These are phyloP conservation scores for Zymoseptoria tritici DNA, from an alignment of 2,329 filamentous ascomycete genomes.

Conservation along the genomic window DNA sequence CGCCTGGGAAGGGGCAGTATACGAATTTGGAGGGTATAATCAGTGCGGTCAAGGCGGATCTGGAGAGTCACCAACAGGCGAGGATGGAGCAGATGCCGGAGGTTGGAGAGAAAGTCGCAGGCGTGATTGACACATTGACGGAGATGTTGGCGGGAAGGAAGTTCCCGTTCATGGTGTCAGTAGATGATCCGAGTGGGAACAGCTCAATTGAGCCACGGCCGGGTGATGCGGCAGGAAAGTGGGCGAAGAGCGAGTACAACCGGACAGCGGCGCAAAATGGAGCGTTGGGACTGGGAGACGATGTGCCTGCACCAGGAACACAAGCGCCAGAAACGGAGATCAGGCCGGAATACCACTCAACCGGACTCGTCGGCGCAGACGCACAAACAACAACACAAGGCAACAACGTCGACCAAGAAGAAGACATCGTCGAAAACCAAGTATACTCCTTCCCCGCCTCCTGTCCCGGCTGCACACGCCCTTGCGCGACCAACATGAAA, in stretches of 20 bases:
- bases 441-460: constrained; percentile 88
- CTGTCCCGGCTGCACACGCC: constrained; percentile 82
- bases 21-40: constrained; percentile 91
- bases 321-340: constrained; percentile 51
- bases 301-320: constrained; percentile 28
- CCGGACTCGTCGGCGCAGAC: constrained; percentile 33
- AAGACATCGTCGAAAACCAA: constrained; percentile 85
- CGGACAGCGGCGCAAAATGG: constrained; percentile 82
- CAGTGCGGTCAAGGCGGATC: constrained; percentile 66
- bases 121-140: constrained; percentile 64
- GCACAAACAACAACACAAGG: constrained; percentile 7
- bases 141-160: constrained; percentile 69
- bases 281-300: constrained; percentile 63
- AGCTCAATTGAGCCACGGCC: constrained; percentile 90
- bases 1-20: constrained; percentile 80
- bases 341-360: constrained; percentile 45
- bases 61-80: constrained; percentile 73
- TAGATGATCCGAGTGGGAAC: constrained; percentile 92
- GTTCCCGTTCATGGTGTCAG: constrained; percentile 79
- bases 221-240: constrained; percentile 71
- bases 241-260: constrained; percentile 75
- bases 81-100: constrained; percentile 73
- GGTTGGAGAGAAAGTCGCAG: constrained; percentile 67
- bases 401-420: constrained; percentile 41
- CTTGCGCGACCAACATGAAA: constrained; percentile 92